Conservation (phyloP, 2,329 filamentous ascomycete species). For the Colletotrichum chlorophyti region DNA sequence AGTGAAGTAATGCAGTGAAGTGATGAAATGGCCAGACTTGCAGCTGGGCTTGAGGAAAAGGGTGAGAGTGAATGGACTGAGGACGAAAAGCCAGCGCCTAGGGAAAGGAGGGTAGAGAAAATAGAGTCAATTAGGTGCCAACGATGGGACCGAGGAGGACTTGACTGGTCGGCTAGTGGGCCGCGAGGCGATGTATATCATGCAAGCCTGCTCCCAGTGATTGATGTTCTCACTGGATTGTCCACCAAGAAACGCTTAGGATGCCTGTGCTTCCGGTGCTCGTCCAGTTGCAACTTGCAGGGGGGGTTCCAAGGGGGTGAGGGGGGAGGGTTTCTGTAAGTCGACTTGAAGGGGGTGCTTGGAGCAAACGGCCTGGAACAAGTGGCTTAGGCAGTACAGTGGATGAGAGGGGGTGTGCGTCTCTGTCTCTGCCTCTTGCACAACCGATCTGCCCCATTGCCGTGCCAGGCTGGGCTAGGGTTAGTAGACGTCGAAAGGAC, state of each 20-base stretch:
- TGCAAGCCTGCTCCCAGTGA: conserved; percentile 31
- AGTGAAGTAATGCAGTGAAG: too few species aligned
- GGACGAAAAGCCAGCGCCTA: conserved; percentile 37
- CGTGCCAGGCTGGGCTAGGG: conserved; percentile 10
- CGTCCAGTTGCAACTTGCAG: conserved; percentile 22
- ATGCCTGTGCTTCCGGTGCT: conserved; percentile 28
- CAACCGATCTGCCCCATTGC: conserved; percentile 10
- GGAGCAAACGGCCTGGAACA: conserved; percentile 18
- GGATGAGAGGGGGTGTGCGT: conserved; percentile 9
- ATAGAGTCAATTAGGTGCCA: conserved; percentile 23
- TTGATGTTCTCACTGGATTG: conserved; percentile 25
- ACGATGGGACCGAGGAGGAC: conserved; percentile 19
- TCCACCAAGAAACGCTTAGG: conserved; percentile 25
- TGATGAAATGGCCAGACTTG: conserved; percentile 29
- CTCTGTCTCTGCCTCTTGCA: conserved; percentile 8
- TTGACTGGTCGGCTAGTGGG: conserved; percentile 28
- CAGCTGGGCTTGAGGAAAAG: conserved; percentile 26
- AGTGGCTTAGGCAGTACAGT: conserved; percentile 24
- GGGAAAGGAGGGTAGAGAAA: conserved; percentile 30
- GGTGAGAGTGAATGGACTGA: conserved; percentile 35
- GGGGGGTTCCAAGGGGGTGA: conserved; percentile 14
- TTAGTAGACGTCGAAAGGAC: not conserved
- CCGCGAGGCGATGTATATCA: conserved; percentile 30
- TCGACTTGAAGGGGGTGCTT: conserved; percentile 18
- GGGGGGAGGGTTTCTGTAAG: conserved; percentile 10